phyloP scores from a whole-genome alignment of 139 green algal genomes.

The Penium margaritaceum region DNA sequence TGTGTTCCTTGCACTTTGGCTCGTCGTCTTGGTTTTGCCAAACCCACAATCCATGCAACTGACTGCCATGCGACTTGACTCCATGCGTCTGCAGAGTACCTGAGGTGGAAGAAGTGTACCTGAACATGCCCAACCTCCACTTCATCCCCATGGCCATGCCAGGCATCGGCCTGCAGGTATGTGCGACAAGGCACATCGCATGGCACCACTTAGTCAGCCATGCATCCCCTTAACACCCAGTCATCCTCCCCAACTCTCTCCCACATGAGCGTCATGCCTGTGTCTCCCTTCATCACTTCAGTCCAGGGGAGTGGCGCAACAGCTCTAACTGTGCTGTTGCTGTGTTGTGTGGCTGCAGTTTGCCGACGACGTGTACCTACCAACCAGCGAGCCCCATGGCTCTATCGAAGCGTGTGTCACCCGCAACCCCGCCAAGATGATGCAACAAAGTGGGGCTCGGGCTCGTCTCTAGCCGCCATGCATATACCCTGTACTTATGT shows the following conservation, averaged over 20 bases:
- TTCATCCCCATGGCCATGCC: slow-evolving; percentile 75
- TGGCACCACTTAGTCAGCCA: background rate
- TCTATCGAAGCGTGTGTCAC: slow-evolving; percentile 68
- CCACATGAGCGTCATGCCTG: background rate
- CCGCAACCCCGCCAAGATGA: too few species aligned
- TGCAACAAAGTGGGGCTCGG: too few species aligned
- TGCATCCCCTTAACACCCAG: too few species aligned
- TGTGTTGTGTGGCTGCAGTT: too few species aligned
- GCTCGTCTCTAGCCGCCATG: too few species aligned
- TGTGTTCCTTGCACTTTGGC: background rate
- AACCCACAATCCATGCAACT: background rate
- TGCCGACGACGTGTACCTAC: slow-evolving; percentile 87
- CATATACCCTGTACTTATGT: too few species aligned
- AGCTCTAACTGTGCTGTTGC: too few species aligned
- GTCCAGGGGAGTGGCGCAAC: too few species aligned
- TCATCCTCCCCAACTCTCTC: too few species aligned
- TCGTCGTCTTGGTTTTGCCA: background rate
- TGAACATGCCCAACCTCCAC: slow-evolving; percentile 95
- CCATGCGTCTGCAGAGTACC: slow-evolving; percentile 14
- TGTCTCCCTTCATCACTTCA: background rate
- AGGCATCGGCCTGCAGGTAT: slow-evolving; percentile 31
- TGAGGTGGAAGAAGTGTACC: slow-evolving; percentile 65
- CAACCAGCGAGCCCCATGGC: slow-evolving; percentile 84
- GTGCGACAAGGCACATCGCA: background rate
- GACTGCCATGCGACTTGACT: too few species aligned